Percentiles rank a stretch among this genome's conserved stretches.
These are phyloP conservation scores for Leccinum variicolor DNA, from an alignment of 768 basidiomycete species.

Conservation along the genomic window DNA sequence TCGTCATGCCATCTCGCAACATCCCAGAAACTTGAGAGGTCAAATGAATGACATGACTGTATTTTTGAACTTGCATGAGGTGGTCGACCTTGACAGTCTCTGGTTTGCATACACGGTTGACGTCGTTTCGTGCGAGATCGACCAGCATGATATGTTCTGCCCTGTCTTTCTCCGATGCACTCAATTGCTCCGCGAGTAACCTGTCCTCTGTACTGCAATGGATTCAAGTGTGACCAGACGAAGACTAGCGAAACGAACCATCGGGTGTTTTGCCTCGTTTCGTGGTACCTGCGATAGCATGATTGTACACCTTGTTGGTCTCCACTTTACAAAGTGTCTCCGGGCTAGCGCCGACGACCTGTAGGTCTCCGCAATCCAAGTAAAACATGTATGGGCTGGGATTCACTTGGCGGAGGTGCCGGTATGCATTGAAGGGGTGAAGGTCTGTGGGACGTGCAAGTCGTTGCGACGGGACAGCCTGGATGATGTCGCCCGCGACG, in stretches of 20 bases:
- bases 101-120: slow-evolving; percentile 95
- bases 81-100: slow-evolving; percentile 95
- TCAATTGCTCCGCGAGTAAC: slow-evolving; percentile 65
- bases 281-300: slow-evolving; percentile 96
- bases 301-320: slow-evolving; percentile 89
- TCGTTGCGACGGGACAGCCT: slow-evolving; percentile 95
- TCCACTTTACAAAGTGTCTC: slow-evolving; percentile 97
- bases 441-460: slow-evolving; percentile 79
- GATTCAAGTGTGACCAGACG: slow-evolving; percentile 4
- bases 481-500: slow-evolving; percentile 95
- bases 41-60: slow-evolving; percentile 97
- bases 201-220: slow-evolving; percentile 74
- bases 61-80: slow-evolving; percentile 90
- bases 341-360: slow-evolving; percentile 97
- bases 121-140: slow-evolving; percentile 96
- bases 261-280: slow-evolving; percentile 80
- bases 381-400: slow-evolving; percentile 99
- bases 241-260: slow-evolving; percentile 49
- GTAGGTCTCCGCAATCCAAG: slow-evolving; percentile 87
- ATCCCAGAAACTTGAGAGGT: slow-evolving; percentile 92
- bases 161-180: slow-evolving; percentile 88
- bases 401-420: slow-evolving; percentile 90
- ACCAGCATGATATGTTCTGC: slow-evolving; percentile 99
- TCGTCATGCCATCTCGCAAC: slow-evolving; percentile 76
- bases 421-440: slow-evolving; percentile 97